Base-by-base conservation (phyloP, 2,329 filamentous ascomycete genomes). In the Penicillium aurantiogriseum region DNA sequence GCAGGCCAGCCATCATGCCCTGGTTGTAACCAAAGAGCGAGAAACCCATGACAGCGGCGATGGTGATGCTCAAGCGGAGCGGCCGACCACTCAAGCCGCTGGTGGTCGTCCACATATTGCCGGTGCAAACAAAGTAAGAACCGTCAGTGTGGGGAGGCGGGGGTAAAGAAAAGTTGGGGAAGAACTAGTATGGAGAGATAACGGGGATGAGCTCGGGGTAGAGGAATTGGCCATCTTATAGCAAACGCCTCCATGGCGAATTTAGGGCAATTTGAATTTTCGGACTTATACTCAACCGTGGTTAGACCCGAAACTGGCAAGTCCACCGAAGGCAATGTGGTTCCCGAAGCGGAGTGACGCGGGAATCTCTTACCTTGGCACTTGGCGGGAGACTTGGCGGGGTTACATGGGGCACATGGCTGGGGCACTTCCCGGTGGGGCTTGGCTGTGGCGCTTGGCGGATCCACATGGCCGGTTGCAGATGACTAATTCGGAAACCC, bases 41-140 rank as follows among this genome's bases (percentile, higher is more conserved):
- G 70, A 85, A 85, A 10, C 81, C 83, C 40, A 58, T 31, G 31
- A 64, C 64, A 36, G 64, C 57, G n/a, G 64, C 64, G 47, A 66
- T 13, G 48, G 65, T 68, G 62, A 65, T 67, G 54, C 43, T 49
- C 46, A 62, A 4, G 25, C 54, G 60, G 51, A 67, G 64, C 44
- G 49, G 31, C 33, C 54, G 56, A 45, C 65, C 65, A 31, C 29
- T 54, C 44, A 66, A 35, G 50, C 65, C 65, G 39, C 40, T 47
- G 15, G 55, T 66, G 23, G 60, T 62, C 35, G 65, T 67, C 65
- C 65, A 67, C 65, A 67, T 67, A 23, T 55, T 66, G 64, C 44
- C 43, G 45, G 54, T 57, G 43, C 21, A n/a, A 5, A 40, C 54
- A 50, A 53, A 56, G 19, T 19, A 35, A 39, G 5, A 43, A 15